These are phyloP conservation scores for Phytophthora fragariaefolia DNA, from an alignment of 352 stramenopile species.

Conservation along the genomic window DNA sequence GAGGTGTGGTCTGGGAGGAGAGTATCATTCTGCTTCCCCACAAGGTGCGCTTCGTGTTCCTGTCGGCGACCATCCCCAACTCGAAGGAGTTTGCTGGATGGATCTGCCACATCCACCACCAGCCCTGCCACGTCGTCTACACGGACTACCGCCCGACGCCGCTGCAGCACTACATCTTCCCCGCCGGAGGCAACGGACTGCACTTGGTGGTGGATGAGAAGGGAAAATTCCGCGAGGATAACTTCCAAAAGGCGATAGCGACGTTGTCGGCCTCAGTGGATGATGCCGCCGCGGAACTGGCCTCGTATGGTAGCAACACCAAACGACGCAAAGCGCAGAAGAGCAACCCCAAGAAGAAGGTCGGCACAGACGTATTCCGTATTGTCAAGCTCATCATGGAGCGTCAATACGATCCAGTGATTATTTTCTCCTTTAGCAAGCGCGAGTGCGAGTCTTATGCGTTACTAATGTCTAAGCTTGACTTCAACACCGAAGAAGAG, in stretches of 20 bases:
- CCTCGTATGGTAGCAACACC: constrained; percentile 79
- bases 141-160: constrained; percentile 99
- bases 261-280: constrained; percentile 64
- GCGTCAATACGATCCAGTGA: constrained; percentile 96
- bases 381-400: constrained; percentile 99
- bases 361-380: constrained; percentile 95
- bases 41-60: constrained; percentile 98
- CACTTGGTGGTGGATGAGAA: constrained; percentile 99
- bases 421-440: constrained; percentile 99
- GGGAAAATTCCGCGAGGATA: constrained; percentile 98
- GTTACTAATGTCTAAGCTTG: constrained; percentile 92
- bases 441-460: constrained; percentile 97
- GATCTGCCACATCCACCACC: constrained; percentile 99
- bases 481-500: constrained; percentile 98
- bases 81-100: constrained; percentile 96
- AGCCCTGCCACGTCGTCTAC: constrained; percentile 99
- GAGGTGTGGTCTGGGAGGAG: constrained; percentile 99
- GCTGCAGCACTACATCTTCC: constrained; percentile 99
- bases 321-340: constrained; percentile 65
- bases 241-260: constrained; percentile 95
- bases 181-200: constrained; percentile 95
- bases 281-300: constrained; percentile 80
- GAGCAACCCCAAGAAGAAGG: constrained; percentile 90
- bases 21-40: constrained; percentile 99
- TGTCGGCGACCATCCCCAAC: constrained; percentile 99